Evolutionary conservation across 768 basidiomycete genomes (phyloP).

Genomic region (Suillus bovinus): DNA sequence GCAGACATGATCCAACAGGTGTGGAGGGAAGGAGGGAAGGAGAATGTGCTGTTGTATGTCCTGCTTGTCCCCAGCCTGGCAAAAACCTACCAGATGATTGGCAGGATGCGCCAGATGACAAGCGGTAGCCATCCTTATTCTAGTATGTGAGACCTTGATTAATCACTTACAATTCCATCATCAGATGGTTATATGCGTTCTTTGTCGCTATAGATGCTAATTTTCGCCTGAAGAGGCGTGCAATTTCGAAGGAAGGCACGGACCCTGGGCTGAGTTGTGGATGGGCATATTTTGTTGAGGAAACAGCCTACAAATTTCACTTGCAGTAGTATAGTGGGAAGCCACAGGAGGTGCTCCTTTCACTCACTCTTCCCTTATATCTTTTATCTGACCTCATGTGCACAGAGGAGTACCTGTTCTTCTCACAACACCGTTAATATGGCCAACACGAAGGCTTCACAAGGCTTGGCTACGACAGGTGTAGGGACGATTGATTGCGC

Average conservation of each 20-base stretch:
- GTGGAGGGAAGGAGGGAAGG: not conserved
- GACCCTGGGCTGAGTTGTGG: constrained; percentile 31
- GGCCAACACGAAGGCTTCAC: constrained; percentile 5
- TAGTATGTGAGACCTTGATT: not conserved
- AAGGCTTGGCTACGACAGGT: constrained; percentile 27
- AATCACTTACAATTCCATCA: not conserved
- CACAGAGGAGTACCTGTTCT: constrained; percentile 9
- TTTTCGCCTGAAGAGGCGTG: constrained; percentile 30
- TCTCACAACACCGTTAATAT: constrained; percentile 1
- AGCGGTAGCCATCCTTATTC: not conserved
- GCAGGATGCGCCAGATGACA: constrained; percentile 2
- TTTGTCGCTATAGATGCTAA: constrained; percentile 35
- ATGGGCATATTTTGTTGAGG: constrained; percentile 30
- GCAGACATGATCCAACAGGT: not conserved
- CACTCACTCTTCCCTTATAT: not conserved
- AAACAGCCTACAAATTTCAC: constrained; percentile 17
- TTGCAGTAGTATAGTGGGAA: constrained; percentile 9
- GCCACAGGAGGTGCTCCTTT: constrained; percentile 2
- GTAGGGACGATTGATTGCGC: constrained; percentile 30
- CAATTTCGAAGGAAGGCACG: constrained; percentile 23
- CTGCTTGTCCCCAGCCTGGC: constrained; percentile 10
- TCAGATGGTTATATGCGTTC: constrained; percentile 29
- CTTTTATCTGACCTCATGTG: not conserved
- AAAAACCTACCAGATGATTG: constrained; percentile 13
- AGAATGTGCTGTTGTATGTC: constrained; percentile 6